phyloP scores from a whole-genome alignment of 306 rosid genomes.

The Styphnolobium japonicum region DNA sequence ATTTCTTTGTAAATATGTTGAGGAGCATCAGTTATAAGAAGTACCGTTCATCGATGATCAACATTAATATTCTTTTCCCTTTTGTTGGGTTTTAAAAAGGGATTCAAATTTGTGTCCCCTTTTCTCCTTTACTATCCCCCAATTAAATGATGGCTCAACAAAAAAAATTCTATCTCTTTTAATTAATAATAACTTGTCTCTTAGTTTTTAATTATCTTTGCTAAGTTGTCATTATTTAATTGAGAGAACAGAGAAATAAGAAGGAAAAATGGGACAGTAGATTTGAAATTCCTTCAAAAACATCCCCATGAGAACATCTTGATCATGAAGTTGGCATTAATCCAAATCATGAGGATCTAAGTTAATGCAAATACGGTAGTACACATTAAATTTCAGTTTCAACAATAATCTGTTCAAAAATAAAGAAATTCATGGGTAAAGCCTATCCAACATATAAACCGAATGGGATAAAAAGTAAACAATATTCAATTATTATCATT shows the following conservation, averaged over 20 bases:
- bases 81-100: not conserved
- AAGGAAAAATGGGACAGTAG: no score
- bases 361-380: not conserved
- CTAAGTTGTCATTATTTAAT: no score
- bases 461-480: not conserved
- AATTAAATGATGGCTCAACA: no score
- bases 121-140: no score
- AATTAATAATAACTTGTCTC: no score
- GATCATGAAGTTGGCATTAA: not conserved
- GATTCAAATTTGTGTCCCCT: no score
- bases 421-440: not conserved
- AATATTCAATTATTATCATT: not conserved
- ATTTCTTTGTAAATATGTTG: not conserved
- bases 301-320: not conserved
- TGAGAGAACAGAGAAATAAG: no score
- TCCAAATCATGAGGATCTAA: not conserved
- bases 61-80: not conserved
- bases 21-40: not conserved
- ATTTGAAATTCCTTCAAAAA: no score
- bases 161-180: no score
- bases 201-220: no score
- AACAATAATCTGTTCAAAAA: not conserved
- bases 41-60: not conserved
- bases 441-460: not conserved
- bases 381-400: not conserved